A percentile compares a stretch with the other conserved stretches of the same genome.
Conservation (phyloP, 345 rosid genomes). For the Eucalyptus marginata region DNA sequence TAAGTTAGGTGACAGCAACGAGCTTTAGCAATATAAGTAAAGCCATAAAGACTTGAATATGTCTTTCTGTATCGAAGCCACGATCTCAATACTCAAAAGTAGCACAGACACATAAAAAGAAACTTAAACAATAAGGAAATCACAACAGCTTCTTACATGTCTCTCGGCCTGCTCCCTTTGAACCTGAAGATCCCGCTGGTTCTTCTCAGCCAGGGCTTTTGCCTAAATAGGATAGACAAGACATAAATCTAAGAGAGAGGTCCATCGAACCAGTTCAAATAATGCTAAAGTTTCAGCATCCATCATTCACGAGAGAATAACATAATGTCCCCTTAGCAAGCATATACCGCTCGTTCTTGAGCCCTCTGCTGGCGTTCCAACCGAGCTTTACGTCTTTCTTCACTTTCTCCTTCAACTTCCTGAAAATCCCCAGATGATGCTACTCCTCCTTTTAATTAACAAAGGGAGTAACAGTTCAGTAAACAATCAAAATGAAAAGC, state of each 20-base stretch:
- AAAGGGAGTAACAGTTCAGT: slow-evolving; percentile 4
- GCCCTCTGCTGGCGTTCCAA: slow-evolving; percentile 95
- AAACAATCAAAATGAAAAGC: background rate
- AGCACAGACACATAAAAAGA: background rate
- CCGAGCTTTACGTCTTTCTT: slow-evolving; percentile 88
- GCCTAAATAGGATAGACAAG: slow-evolving; percentile 31
- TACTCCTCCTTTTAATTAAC: slow-evolving; percentile 22
- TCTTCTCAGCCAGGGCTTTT: slow-evolving; percentile 95
- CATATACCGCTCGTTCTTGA: slow-evolving; percentile 92
- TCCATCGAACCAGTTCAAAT: background rate
- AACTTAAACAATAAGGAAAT: background rate
- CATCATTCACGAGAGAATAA: background rate
- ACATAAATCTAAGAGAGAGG: background rate
- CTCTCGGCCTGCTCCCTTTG: slow-evolving; percentile 94
- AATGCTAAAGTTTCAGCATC: background rate
- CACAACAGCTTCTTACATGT: slow-evolving; percentile 52
- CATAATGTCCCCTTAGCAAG: background rate
- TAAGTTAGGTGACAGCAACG: background rate
- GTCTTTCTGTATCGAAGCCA: background rate
- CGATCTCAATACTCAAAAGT: background rate
- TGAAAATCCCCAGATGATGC: slow-evolving; percentile 62
- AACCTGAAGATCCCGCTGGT: slow-evolving; percentile 81
- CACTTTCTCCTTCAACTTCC: slow-evolving; percentile 87
- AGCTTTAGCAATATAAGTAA: background rate
- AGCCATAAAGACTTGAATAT: background rate